phyloP scores from a whole-genome alignment of 1,284 basidiomycete genomes.

The Marasmius fiardii region DNA sequence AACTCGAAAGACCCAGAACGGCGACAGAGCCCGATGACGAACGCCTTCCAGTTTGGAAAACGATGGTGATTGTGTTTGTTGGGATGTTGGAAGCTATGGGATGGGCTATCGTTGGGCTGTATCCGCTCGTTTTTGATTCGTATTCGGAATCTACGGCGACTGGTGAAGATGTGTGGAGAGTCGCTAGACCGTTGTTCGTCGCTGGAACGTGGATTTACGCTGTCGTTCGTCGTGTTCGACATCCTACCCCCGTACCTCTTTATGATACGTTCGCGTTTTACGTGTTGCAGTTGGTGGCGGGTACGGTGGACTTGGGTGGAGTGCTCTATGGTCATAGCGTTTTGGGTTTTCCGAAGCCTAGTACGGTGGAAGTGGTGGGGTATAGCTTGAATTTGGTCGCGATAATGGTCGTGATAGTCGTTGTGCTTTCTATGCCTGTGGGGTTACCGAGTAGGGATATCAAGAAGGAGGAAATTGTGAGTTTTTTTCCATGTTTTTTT shows the following conservation, averaged over 20 bases:
- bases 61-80: constrained; percentile 45
- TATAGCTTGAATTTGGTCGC: constrained; percentile 38
- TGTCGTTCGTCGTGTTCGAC: constrained; percentile 28
- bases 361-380: constrained; percentile 23
- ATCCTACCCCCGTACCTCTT: constrained; percentile 43
- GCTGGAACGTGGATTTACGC: constrained; percentile 59
- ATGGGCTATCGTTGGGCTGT: constrained; percentile 50
- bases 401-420: constrained; percentile 35
- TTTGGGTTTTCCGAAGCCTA: constrained; percentile 33
- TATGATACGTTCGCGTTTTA: constrained; percentile 52
- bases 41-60: constrained; percentile 52
- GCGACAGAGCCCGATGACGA: no score
- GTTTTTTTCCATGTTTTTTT: constrained; percentile 17
- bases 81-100: constrained; percentile 45
- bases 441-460: constrained; percentile 47
- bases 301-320: constrained; percentile 43
- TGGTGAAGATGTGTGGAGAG: constrained; percentile 19
- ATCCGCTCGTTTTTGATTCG: constrained; percentile 32
- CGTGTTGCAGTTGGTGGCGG: constrained; percentile 38
- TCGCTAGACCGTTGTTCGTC: constrained; percentile 35
- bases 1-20: no score
- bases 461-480: constrained; percentile 48
- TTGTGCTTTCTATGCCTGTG: constrained; percentile 56
- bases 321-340: constrained; percentile 43
- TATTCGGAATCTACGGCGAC: constrained; percentile 19